Conservation (phyloP, 192 early-diverging fungal genomes). For the Gigaspora rosea region DNA sequence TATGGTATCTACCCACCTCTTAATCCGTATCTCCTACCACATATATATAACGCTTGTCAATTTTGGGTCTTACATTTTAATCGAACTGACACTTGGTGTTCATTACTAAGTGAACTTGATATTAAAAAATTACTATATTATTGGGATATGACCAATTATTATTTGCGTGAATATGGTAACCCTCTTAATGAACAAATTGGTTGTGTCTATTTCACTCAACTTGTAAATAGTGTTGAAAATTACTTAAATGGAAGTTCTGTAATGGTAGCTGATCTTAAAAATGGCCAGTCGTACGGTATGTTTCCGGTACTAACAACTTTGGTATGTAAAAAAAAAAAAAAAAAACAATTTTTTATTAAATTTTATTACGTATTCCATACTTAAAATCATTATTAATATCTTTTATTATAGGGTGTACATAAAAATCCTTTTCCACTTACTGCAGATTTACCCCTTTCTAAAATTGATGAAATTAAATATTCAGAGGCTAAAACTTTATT, state of each 20-base stretch:
- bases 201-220: no score
- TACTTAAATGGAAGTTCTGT: no score
- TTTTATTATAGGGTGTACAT: no score
- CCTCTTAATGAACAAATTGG: neutral
- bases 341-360: no score
- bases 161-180: neutral
- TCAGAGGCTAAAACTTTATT: no score
- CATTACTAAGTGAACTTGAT: conserved; percentile 5
- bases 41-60: neutral
- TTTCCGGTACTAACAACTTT: neutral
- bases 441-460: no score
- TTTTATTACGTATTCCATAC: no score
- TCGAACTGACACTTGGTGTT: conserved; percentile 8
- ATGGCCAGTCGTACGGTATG: neutral
- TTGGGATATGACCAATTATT: neutral
- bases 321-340: conserved; percentile 7
- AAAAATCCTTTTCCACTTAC: no score
- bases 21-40: neutral
- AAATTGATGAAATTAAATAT: no score
- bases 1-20: neutral
- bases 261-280: no score
- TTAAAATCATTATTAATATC: no score
- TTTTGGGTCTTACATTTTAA: neutral
- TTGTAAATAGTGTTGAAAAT: no score
- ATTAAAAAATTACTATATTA: neutral